Conservation (phyloP, 805 yeast genomes). For the Saccharomycopsis capsularis region DNA sequence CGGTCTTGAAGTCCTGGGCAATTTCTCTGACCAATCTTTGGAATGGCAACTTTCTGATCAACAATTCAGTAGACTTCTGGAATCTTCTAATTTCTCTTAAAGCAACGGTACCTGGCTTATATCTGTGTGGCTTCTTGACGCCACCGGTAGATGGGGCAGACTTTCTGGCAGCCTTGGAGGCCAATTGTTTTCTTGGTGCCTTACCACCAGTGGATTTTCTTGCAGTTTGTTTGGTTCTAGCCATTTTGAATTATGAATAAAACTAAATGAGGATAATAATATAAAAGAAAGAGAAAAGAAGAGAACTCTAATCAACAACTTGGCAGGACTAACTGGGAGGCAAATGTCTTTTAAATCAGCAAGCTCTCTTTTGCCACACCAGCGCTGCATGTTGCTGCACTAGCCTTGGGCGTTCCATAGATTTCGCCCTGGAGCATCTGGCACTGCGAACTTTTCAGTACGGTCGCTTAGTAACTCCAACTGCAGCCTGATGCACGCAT, state of each 20-base stretch:
- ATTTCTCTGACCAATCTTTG: conserved; percentile 95
- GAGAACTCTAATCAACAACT: neutral
- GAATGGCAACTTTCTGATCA: conserved; percentile 95
- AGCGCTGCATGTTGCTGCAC: neutral
- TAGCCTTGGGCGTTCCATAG: neutral
- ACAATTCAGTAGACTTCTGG: conserved; percentile 91
- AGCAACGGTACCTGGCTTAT: conserved; percentile 96
- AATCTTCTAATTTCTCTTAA: conserved; percentile 95
- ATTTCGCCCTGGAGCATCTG: neutral
- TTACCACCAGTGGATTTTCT: conserved; percentile 95
- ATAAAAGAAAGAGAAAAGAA: neutral
- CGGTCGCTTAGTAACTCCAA: too few relatives aligned
- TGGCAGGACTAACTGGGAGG: neutral
- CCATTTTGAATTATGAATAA: conserved; percentile 43
- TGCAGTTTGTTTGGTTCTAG: conserved; percentile 91
- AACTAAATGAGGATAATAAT: neutral
- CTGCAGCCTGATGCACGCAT: too few relatives aligned
- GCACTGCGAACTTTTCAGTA: too few relatives aligned
- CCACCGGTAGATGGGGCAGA: conserved; percentile 90
- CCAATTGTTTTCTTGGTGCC: conserved; percentile 91
- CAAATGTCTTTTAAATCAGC: neutral
- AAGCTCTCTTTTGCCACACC: too few relatives aligned
- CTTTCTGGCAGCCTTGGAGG: conserved; percentile 89
- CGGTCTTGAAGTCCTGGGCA: conserved; percentile 89
- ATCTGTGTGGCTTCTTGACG: conserved; percentile 93